phyloP scores from a whole-genome alignment of 1,284 basidiomycete genomes.

The Hypsizygus ulmarius region DNA sequence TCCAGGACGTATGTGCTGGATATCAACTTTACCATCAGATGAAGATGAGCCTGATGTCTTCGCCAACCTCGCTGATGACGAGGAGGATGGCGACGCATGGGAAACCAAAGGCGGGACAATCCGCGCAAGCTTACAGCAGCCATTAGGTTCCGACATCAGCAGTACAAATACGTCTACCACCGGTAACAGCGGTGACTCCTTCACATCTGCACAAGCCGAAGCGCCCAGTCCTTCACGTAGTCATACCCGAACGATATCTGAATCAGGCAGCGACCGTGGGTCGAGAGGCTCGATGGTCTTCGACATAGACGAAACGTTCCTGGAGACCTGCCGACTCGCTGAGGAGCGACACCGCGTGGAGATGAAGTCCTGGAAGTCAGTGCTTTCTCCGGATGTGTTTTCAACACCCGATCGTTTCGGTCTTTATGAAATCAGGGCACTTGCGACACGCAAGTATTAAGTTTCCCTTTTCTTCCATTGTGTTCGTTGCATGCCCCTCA shows the following conservation, averaged over 20 bases:
- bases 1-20: constrained; percentile 91
- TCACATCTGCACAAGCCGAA: constrained; percentile 35
- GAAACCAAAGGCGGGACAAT: constrained; percentile 75
- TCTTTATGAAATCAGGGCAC: constrained; percentile 75
- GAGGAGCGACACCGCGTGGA: constrained; percentile 79
- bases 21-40: constrained; percentile 78
- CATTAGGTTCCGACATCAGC: constrained; percentile 35
- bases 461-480: constrained; percentile 2
- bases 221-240: constrained; percentile 61
- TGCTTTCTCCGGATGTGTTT: constrained; percentile 40
- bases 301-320: constrained; percentile 71
- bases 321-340: constrained; percentile 68
- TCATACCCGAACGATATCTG: constrained; percentile 63
- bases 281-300: constrained; percentile 71
- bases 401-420: constrained; percentile 55
- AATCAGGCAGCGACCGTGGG: constrained; percentile 72
- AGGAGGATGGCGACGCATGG: constrained; percentile 71
- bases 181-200: constrained; percentile 24
- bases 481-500: constrained; percentile 10
- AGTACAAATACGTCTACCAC: constrained; percentile 33
- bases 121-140: constrained; percentile 55
- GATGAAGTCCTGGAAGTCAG: constrained; percentile 78
- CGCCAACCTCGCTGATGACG: constrained; percentile 85
- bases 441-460: constrained; percentile 78
- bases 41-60: constrained; percentile 94